Evolutionary conservation across 371 early-diverging fungal species (phyloP), one percentile per base, ranked within the genome.

Genomic region (Basidiobolus meristosporus): DNA sequence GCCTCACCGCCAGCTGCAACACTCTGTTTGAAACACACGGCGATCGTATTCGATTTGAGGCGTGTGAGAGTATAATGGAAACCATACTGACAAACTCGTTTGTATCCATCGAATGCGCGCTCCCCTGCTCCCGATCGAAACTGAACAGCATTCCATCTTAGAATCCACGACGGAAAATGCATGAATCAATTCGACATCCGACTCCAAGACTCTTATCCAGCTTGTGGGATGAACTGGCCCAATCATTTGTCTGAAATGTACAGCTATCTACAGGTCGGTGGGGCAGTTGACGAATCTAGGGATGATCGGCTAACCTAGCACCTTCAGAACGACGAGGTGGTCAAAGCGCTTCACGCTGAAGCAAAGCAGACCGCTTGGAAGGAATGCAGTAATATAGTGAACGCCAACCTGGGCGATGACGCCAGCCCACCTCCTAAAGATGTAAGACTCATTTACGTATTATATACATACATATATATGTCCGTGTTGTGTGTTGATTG

Each of bases 141-240:
- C 15, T 31, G n/a, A 31, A 31, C n/a, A 12, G 32, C 32, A 31
- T 40, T 20, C 14, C 5, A 17, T 19, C 28, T 36, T 29, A 5
- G 34, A 33, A n/a, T n/a, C 28, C 30, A 38, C 17, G 14, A 39
- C 0, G 34, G 40, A 0, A 39, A 43, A 11, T 89, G 89, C 51
- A 44, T 82, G 20, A 89, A 89, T 48, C 65, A 73, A 53, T 89
- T 86, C 46, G 89, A 89, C 50, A 75, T 82, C 23, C 70, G 89
- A 23, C 36, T 76, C 7, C 52, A 52, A 21, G 81, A 84, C 33
- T 53, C 50, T 3, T 64, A 46, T 35, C 73, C 75, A 1, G 57
- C 56, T 0, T 88, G 88, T 47, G 88, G 88, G 6, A 45, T 71
- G 37, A 40, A 44, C 0, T 88, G 88, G 88, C 88, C 88, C 1